Conservation (phyloP, 1,284 basidiomycete species). For the Tilletia horrida region DNA sequence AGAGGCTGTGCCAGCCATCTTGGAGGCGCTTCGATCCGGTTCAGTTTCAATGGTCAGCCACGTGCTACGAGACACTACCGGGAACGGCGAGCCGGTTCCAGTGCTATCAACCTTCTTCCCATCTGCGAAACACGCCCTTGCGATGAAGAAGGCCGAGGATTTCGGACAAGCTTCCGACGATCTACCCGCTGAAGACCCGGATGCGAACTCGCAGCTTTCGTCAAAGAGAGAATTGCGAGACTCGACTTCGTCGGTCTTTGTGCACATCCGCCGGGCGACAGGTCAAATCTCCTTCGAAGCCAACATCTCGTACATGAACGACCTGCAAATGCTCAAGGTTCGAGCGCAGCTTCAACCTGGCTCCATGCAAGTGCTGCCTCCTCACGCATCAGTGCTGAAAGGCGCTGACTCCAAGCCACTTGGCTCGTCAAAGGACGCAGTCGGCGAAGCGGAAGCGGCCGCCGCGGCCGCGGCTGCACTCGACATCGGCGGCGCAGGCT, state of each 20-base stretch:
- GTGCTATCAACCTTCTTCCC: conserved; percentile 46
- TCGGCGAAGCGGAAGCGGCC: background rate
- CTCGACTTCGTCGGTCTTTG: conserved; percentile 14
- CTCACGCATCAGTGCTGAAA: conserved; percentile 5
- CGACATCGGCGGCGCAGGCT: conserved; percentile 18
- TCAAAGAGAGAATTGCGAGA: background rate
- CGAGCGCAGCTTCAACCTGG: background rate
- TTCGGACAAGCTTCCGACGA: background rate
- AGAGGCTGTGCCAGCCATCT: conserved; percentile 38
- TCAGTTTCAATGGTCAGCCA: conserved; percentile 39
- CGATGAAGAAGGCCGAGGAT: background rate
- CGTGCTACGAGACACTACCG: conserved; percentile 32
- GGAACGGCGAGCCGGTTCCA: conserved; percentile 18
- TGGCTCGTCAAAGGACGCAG: too few relatives aligned
- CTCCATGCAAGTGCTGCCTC: background rate
- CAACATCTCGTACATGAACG: conserved; percentile 8
- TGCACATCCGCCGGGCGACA: conserved; percentile 16
- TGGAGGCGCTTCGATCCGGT: conserved; percentile 35
- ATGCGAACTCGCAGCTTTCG: too few relatives aligned
- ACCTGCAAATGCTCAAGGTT: conserved; percentile 10
- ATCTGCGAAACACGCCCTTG: conserved; percentile 21
- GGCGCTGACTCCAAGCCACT: background rate
- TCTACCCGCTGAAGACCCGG: too few relatives aligned
- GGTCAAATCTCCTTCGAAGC: background rate
- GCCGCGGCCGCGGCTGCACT: background rate